Evolutionary conservation across 2,329 filamentous ascomycete genomes (phyloP), one percentile per base, ranked within the genome.

Genomic region (Fusarium graminum): DNA sequence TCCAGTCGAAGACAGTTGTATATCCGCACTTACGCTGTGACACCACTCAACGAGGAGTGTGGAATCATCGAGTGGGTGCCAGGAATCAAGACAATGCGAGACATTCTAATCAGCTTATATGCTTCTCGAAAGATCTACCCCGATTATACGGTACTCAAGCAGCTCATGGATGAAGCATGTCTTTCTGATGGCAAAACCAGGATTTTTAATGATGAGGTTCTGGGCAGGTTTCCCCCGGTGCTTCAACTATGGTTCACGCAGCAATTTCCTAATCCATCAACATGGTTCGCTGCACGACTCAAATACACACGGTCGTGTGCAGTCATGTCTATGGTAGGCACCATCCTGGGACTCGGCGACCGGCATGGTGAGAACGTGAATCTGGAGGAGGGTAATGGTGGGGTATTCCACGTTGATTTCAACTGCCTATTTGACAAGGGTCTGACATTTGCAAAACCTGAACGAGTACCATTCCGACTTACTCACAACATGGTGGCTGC

Each of bases 401-500:
- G 94, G 50, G 89, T 97, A 4, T 92, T 99, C 78, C 95, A 99
- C 78, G 96, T 99, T 43, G 95, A 99, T 80, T 99, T 99, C 85
- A 99, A 99, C 80, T 99, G 96, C 78, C 88, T 99, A 6, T 99
- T 99, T 77, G 96, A 99, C 82, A 99, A 99, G 75, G 95, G 95
- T 2, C 86, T 94, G 39, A 97, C 94, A 0, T 98, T 99, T 75
- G 90, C 93, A 65, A 97, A 96, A 77, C 94, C 95, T 0, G 95
- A 99, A 78, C 85, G 91, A 29, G 95, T 99, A 2, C 96, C 95
- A 3, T 99, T 99, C 83, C 91, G 96, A 16, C 85, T 99, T 40
- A 99, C 95, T 6, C 94, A 97, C 83, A 99, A 99, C 79, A 98
- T 99, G 94, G 88, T 96, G 34, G 92, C 97, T 67, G 96, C 95